These are phyloP conservation scores for Entoloma clypeatum DNA, from an alignment of 1,284 basidiomycete species.

Conservation along the genomic window DNA sequence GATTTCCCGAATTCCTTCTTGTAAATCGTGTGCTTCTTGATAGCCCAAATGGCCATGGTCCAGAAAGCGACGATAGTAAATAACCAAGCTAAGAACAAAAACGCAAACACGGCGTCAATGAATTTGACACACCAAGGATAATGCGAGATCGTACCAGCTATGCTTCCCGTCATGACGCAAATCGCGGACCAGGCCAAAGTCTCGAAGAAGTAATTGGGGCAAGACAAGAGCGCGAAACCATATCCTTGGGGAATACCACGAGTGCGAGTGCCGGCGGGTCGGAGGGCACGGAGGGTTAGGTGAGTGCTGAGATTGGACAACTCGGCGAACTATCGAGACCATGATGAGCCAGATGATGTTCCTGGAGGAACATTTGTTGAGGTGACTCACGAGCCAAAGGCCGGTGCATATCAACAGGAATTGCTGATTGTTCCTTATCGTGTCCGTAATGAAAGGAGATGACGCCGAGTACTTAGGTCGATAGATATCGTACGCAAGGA, in stretches of 20 bases:
- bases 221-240: slow-evolving; percentile 83
- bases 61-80: slow-evolving; percentile 68
- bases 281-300: slow-evolving; percentile 76
- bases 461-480: slow-evolving; percentile 62
- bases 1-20: slow-evolving; percentile 91
- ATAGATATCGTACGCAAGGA: slow-evolving; percentile 78
- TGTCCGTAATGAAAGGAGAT: slow-evolving; percentile 63
- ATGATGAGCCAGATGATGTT: too few species aligned
- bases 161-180: slow-evolving; percentile 75
- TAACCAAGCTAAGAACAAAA: slow-evolving; percentile 49
- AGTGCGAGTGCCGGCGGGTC: slow-evolving; percentile 78
- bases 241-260: slow-evolving; percentile 86
- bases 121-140: too few species aligned
- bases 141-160: slow-evolving; percentile 62
- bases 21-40: slow-evolving; percentile 89
- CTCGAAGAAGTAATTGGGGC: slow-evolving; percentile 97
- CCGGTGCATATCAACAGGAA: slow-evolving; percentile 69
- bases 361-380: background rate
- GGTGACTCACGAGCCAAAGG: slow-evolving; percentile 62
- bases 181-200: slow-evolving; percentile 74
- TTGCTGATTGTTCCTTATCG: slow-evolving; percentile 59
- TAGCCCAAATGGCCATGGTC: slow-evolving; percentile 88
- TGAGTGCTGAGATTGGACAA: slow-evolving; percentile 87
- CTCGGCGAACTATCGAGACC: slow-evolving; percentile 65
- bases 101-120: slow-evolving; percentile 1